Evolutionary conservation across 2,329 filamentous ascomycete genomes (phyloP).

Genomic region (Trichoderma sp.): DNA sequence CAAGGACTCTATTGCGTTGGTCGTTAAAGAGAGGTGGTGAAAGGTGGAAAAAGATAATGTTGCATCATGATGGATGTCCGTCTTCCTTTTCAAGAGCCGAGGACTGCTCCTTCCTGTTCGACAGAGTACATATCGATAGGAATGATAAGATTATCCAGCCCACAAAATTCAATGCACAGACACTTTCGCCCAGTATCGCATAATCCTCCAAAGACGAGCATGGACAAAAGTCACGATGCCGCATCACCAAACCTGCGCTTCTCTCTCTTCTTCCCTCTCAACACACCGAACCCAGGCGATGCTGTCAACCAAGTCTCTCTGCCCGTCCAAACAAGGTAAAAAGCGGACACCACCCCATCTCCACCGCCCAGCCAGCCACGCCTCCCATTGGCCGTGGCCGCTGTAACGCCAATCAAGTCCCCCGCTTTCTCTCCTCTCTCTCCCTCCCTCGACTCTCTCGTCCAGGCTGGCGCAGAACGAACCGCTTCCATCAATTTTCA

Average conservation of each 20-base stretch:
- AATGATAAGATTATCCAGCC: background rate
- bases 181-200: background rate
- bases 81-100: background rate
- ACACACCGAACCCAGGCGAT: background rate
- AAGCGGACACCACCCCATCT: background rate
- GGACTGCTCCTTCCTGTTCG: too few relatives aligned
- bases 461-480: background rate
- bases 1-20: too few relatives aligned
- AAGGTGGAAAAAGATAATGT: background rate
- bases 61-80: background rate
- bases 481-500: slow-evolving; percentile 5
- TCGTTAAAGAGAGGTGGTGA: too few relatives aligned
- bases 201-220: background rate
- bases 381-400: background rate
- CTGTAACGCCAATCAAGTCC: background rate
- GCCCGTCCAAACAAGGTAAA: background rate
- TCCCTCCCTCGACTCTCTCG: background rate
- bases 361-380: background rate
- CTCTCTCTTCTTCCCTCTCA: background rate
- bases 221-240: background rate
- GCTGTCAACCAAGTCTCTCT: background rate
- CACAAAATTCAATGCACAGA: background rate
- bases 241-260: background rate
- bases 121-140: background rate
- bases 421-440: slow-evolving; percentile 9